phyloP scores from a whole-genome alignment of 345 rosid species.

The Linum lewisii region DNA sequence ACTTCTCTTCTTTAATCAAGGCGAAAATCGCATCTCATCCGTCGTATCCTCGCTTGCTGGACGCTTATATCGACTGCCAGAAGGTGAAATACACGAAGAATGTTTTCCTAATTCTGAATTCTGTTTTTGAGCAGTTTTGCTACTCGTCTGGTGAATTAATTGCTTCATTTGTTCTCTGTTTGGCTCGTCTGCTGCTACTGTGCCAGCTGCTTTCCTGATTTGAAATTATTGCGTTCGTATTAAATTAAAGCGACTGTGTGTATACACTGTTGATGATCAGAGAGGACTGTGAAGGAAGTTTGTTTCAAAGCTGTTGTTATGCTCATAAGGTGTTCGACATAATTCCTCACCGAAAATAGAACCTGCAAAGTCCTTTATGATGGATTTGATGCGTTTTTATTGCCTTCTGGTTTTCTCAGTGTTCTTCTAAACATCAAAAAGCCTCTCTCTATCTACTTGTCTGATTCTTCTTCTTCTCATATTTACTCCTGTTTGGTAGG shows the following conservation, averaged over 20 bases:
- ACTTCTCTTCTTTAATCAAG: conserved; percentile 39
- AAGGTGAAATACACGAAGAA: conserved; percentile 42
- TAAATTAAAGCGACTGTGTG: background rate
- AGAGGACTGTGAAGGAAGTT: background rate
- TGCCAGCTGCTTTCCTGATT: background rate
- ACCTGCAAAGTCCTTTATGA: background rate
- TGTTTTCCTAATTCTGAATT: no score
- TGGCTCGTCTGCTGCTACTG: background rate
- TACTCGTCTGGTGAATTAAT: background rate
- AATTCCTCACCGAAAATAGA: background rate
- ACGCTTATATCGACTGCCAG: conserved; percentile 87
- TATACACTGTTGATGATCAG: background rate
- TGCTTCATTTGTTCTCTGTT: background rate
- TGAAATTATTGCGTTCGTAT: background rate
- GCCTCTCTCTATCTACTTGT: background rate
- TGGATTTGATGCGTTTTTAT: background rate
- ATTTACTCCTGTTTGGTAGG: conserved; percentile 28
- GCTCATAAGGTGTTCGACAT: background rate
- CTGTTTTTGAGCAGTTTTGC: no score
- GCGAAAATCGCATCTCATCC: conserved; percentile 80
- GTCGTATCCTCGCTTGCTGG: conserved; percentile 70
- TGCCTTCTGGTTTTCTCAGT: background rate
- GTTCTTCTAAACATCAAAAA: background rate
- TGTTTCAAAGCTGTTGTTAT: background rate
- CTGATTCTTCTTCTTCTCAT: background rate